Percentiles rank a stretch among this genome's conserved stretches.
These are phyloP conservation scores for Geotrichum carabidarum DNA, from an alignment of 1,139 yeast species.

Conservation along the genomic window DNA sequence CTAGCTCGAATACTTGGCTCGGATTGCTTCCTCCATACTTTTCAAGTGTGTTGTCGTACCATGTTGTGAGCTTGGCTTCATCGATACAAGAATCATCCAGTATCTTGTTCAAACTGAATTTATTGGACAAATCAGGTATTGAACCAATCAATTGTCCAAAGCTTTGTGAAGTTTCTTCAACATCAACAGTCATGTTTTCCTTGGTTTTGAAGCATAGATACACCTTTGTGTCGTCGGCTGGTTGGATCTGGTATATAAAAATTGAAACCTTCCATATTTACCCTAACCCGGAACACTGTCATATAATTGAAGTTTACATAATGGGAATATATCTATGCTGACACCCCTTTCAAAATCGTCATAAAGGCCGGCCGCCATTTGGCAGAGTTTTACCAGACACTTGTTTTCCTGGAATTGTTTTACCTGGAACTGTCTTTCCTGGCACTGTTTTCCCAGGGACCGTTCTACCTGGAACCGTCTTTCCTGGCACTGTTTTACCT, in stretches of 20 bases:
- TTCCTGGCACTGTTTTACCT: slow-evolving; percentile 16
- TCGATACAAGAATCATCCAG: background rate
- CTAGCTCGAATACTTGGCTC: slow-evolving; percentile 12
- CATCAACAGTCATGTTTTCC: slow-evolving; percentile 1
- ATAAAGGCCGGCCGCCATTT: too few relatives aligned
- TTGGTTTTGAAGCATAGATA: slow-evolving; percentile 1
- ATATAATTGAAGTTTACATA: too few relatives aligned
- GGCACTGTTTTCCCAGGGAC: slow-evolving; percentile 24
- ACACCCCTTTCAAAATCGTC: too few relatives aligned
- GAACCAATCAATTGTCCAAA: slow-evolving; percentile 1
- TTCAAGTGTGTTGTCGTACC: slow-evolving; percentile 1
- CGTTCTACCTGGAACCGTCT: slow-evolving; percentile 14
- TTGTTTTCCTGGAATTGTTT: slow-evolving; percentile 10
- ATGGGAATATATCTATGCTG: too few relatives aligned
- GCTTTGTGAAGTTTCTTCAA: slow-evolving; percentile 1
- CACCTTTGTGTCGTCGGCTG: too few relatives aligned
- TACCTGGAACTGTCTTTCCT: slow-evolving; percentile 19
- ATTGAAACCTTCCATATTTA: too few relatives aligned
- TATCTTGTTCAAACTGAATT: background rate
- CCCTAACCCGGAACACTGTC: too few relatives aligned
- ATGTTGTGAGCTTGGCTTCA: background rate
- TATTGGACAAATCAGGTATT: background rate
- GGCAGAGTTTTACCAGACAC: too few relatives aligned
- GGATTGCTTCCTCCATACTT: background rate
- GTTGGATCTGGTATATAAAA: too few relatives aligned